phyloP scores from a whole-genome alignment of 1,284 basidiomycete genomes.

The Ustilago tritici region DNA sequence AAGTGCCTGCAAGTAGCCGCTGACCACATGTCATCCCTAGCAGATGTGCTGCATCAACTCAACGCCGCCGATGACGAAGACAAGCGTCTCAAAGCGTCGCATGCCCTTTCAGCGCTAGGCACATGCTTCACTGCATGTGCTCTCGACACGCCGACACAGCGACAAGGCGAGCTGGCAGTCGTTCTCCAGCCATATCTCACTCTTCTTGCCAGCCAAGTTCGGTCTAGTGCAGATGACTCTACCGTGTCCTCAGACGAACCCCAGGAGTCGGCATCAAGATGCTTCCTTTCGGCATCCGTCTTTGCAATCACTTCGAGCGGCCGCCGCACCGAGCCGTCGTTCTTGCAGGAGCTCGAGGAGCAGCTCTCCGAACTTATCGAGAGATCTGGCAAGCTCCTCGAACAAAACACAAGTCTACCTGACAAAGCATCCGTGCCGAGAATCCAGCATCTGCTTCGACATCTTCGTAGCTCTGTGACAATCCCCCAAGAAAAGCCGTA shows the following conservation, averaged over 20 bases:
- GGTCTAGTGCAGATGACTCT: background rate
- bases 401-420: background rate
- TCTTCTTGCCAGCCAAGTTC: conserved; percentile 29
- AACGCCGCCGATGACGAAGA: conserved; percentile 9
- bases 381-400: background rate
- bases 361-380: conserved; percentile 11
- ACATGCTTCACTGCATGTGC: conserved; percentile 20
- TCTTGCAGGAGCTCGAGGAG: conserved; percentile 12
- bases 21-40: conserved; percentile 29
- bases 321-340: conserved; percentile 9
- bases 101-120: conserved; percentile 9
- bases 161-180: conserved; percentile 11
- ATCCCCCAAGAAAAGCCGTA: background rate
- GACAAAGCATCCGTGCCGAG: background rate
- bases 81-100: background rate
- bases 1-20: conserved; percentile 22
- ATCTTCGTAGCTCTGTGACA: conserved; percentile 5
- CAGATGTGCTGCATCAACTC: conserved; percentile 19
- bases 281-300: conserved; percentile 20
- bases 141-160: background rate
- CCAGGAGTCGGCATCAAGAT: conserved; percentile 1
- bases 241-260: background rate
- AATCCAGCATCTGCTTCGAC: conserved; percentile 7
- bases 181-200: conserved; percentile 25
- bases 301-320: conserved; percentile 9